phyloP scores from a whole-genome alignment of 2,329 filamentous ascomycete species.

The Berkeleyomyces basicola region DNA sequence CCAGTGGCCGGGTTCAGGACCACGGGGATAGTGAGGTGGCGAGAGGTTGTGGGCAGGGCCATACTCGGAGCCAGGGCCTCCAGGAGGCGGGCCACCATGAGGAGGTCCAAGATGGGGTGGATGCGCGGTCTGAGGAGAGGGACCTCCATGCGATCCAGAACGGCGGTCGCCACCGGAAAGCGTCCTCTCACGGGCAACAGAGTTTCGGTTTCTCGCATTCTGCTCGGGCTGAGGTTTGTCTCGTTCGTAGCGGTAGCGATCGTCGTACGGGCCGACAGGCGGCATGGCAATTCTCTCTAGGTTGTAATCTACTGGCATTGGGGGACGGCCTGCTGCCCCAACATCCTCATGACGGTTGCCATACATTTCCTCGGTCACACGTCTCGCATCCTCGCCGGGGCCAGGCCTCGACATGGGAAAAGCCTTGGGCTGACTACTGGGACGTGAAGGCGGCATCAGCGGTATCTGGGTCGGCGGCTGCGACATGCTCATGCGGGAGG shows the following conservation, averaged over 20 bases:
- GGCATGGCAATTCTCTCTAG: slow-evolving; percentile 32
- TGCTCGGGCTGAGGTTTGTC: slow-evolving; percentile 8
- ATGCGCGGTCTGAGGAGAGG: neutral
- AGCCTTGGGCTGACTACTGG: slow-evolving; percentile 35
- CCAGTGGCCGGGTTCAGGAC: slow-evolving; percentile 8
- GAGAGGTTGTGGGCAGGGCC: slow-evolving; percentile 8
- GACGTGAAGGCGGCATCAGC: slow-evolving; percentile 28
- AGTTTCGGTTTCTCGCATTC: neutral
- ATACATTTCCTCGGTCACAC: slow-evolving; percentile 28
- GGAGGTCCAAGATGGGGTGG: neutral
- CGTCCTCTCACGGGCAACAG: slow-evolving; percentile 1
- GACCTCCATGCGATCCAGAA: slow-evolving; percentile 1
- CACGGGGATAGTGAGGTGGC: slow-evolving; percentile 8
- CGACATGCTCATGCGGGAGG: slow-evolving; percentile 16
- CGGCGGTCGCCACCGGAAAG: slow-evolving; percentile 5
- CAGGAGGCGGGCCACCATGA: neutral
- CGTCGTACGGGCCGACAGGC: slow-evolving; percentile 29
- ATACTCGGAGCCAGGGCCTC: slow-evolving; percentile 4
- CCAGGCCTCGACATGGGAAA: slow-evolving; percentile 25
- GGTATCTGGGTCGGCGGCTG: slow-evolving; percentile 15
- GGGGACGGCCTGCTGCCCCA: slow-evolving; percentile 19
- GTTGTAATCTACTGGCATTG: slow-evolving; percentile 32
- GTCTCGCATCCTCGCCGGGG: slow-evolving; percentile 30
- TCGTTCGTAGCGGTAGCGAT: slow-evolving; percentile 33
- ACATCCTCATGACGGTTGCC: slow-evolving; percentile 30